Evolutionary conservation across 2,329 filamentous ascomycete species (phyloP).

Genomic region (Beauveria sp.): DNA sequence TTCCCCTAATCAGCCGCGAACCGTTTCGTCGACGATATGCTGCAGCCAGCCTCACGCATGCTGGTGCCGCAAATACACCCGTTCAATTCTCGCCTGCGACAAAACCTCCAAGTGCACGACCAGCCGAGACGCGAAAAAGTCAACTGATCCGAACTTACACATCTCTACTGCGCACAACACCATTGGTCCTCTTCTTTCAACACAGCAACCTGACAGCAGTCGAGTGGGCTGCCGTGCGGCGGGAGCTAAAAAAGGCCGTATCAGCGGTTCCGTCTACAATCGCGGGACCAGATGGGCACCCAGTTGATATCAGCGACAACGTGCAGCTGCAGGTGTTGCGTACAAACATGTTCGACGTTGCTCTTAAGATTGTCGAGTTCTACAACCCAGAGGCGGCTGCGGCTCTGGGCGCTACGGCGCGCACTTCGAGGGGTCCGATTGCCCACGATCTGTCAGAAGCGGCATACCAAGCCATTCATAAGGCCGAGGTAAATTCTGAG

Average conservation of each 20-base stretch:
- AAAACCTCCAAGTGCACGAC: conserved; percentile 83
- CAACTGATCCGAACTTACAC: conserved; percentile 86
- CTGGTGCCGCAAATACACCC: conserved; percentile 26
- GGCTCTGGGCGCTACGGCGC: conserved; percentile 22
- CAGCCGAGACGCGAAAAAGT: conserved; percentile 78
- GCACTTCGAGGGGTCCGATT: conserved; percentile 26
- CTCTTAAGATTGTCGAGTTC: conserved; percentile 80
- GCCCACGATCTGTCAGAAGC: conserved; percentile 46
- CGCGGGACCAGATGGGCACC: conserved; percentile 18
- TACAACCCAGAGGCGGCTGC: conserved; percentile 47
- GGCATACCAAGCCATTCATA: conserved; percentile 42
- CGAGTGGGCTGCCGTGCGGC: conserved; percentile 45
- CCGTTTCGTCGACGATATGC: conserved; percentile 1
- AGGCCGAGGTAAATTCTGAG: conserved; percentile 25
- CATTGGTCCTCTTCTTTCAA: conserved; percentile 77
- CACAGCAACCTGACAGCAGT: conserved; percentile 62
- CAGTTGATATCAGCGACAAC: conserved; percentile 44
- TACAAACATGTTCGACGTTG: conserved; percentile 81
- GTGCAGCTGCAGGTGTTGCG: conserved; percentile 79
- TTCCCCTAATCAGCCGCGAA: background rate
- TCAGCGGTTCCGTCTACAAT: conserved; percentile 30
- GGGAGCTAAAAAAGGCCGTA: conserved; percentile 38
- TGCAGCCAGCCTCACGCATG: conserved; percentile 12
- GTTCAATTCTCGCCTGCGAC: conserved; percentile 52
- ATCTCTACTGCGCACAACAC: conserved; percentile 76